phyloP scores from a whole-genome alignment of 2,329 filamentous ascomycete species.

The Colletotrichum sp. region DNA sequence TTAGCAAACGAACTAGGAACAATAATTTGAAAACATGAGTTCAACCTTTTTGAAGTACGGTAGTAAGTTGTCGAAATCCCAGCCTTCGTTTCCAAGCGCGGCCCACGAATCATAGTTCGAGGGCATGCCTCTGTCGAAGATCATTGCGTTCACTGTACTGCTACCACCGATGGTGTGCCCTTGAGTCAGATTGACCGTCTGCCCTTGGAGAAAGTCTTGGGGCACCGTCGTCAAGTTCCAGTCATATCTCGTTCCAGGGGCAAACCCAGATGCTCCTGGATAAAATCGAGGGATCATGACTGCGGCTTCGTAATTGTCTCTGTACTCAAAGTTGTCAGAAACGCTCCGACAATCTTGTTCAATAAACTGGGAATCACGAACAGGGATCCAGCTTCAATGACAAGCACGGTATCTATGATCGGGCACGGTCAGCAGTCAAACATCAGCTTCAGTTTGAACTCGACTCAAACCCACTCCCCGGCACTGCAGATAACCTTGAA shows the following conservation, averaged over 20 bases:
- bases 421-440: not conserved
- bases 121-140: conserved; percentile 33
- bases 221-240: conserved; percentile 45
- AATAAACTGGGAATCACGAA: not conserved
- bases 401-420: conserved; percentile 5
- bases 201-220: conserved; percentile 39
- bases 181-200: conserved; percentile 40
- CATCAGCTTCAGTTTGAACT: not conserved
- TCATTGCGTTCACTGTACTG: conserved; percentile 48
- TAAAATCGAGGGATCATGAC: conserved; percentile 16
- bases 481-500: conserved; percentile 27
- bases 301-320: conserved; percentile 6
- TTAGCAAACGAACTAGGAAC: not conserved
- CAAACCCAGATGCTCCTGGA: conserved; percentile 20
- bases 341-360: not conserved
- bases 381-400: conserved; percentile 23
- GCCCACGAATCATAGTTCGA: conserved; percentile 39
- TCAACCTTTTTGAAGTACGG: conserved; percentile 32
- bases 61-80: conserved; percentile 40
- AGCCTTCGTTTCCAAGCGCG: conserved; percentile 35
- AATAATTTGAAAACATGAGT: not conserved
- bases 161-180: conserved; percentile 51
- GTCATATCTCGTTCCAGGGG: conserved; percentile 30
- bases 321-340: not conserved
- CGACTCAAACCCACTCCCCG: not conserved